Base-by-base conservation (phyloP, 768 basidiomycete species). In the Psilocybe tampanensis region DNA sequence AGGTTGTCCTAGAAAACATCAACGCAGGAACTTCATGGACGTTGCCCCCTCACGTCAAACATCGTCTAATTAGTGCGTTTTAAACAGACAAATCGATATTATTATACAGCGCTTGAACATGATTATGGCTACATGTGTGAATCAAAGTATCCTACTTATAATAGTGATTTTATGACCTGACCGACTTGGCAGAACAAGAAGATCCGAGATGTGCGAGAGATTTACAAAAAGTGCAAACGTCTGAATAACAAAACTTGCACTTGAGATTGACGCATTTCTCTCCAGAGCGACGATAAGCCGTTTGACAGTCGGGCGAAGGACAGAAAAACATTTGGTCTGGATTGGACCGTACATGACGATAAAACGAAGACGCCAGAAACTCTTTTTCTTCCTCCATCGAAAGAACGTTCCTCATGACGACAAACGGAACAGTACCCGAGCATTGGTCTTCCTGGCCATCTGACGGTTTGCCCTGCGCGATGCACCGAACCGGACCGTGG, bases 251-350 rank as follows among this genome's bases (percentile, higher is more conserved):
- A 33, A 60, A 41, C 18, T 63, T 57, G 47, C 72, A 73, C n/a
- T 63, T 66, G 17, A 70, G 51, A 32, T 64, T 66, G 18, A 68
- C 56, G 6, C 66, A 68, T 21, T 63, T 52, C 19, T 61, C 59
- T 18, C 68, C 66, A 13, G 59, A 56, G 21, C 72, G 47, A 17
- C 32, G 66, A 64, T 83, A 83, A 17, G 85, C 72, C 12, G 76
- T 73, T 42, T 75, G 62, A 61, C 86, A 88, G 49, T 78, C 70
- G 2, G 78, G 70, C 2, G 80, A 76, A 1, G 85, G 83, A 64
- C 85, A 88, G 68, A 81, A 82, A 57, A 77, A 78, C 60, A 77
- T 77, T n/a, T 76, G 74, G 24, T 74, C 63, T 1, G 73, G 65
- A 26, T 67, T 71, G 11, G 68, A 61, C 54, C 76, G 77, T 48